Evolutionary conservation across 2,329 filamentous ascomycete genomes (phyloP), one percentile per base, ranked within the genome.

Genomic region (Xylariaceae sp.): DNA sequence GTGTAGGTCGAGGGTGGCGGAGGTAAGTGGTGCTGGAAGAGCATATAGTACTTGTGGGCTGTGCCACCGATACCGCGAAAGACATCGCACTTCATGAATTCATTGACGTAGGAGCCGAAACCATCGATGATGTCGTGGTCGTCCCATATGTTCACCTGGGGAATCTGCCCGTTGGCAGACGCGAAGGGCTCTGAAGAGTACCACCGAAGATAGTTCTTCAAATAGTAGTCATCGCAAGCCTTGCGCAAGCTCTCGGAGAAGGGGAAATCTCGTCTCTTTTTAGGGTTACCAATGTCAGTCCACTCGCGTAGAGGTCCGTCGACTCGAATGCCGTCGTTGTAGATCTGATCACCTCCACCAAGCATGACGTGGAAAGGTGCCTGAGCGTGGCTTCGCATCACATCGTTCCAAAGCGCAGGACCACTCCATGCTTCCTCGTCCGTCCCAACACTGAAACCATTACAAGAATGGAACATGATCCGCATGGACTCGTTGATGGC

Each of bases 391-490:
- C 72, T 82, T 53, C 94, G 86, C 51, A 90, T 64, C 9, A 97
- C 90, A 60, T 98, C 91, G 56, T 93, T 88, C 93, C 93, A 98
- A 42, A 98, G 69, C 4, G 88, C 88, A n/a, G 89, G 85, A 0
- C 93, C 93, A 57, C 86, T 91, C 71, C 89, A 95, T 32, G 84
- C 83, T 37, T 87, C 81, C 46, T 93, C 81, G 39, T 61, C 56
- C 8, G 61, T 91, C 40, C 85, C 87, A 30, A 93, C 76, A 52
- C 87, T 91, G 69, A 98, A 98, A 13, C 93, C 94, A 64, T 98
- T 98, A 69, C 93, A 96, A 43, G 88, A 95, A 69, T 96, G 87
- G 66, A 96, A 98, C 88, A 97, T 95, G 60, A 96, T 87, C 60
- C 95, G 89, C 91, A 98, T 97, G 4, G 87, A 87, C 64, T 96